phyloP scores from a whole-genome alignment of 2,329 filamentous ascomycete species.

The Pyricularia sp. region DNA sequence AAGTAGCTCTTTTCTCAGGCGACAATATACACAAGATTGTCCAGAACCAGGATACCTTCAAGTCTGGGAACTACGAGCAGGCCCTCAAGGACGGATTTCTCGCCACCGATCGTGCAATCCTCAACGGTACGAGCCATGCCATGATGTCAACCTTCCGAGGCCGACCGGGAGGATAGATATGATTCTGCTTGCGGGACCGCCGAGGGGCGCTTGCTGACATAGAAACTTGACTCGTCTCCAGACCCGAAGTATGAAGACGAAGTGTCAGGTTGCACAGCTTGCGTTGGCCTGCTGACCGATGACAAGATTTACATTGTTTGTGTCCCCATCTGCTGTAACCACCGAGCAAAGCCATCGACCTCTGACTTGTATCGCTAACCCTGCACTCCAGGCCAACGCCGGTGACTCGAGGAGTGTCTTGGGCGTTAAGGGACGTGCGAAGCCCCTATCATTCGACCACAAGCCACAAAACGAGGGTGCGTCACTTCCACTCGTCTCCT shows the following conservation, averaged over 20 bases:
- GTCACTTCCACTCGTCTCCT: conserved; percentile 12
- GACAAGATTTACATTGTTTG: conserved; percentile 93
- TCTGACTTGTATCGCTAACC: background rate
- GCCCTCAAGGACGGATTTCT: conserved; percentile 95
- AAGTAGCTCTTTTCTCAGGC: conserved; percentile 87
- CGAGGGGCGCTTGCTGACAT: background rate
- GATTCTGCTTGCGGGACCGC: background rate
- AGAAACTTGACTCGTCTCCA: conserved; percentile 26
- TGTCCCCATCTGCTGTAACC: conserved; percentile 20
- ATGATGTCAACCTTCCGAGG: background rate
- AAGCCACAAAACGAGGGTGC: conserved; percentile 96
- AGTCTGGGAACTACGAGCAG: conserved; percentile 84
- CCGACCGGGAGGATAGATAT: conserved; percentile 1
- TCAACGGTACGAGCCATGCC: conserved; percentile 61
- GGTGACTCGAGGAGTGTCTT: conserved; percentile 93
- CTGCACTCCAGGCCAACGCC: conserved; percentile 70
- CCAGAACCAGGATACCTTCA: conserved; percentile 89
- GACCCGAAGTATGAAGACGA: conserved; percentile 97
- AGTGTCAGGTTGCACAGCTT: conserved; percentile 94
- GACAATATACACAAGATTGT: conserved; percentile 92
- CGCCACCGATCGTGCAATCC: conserved; percentile 88
- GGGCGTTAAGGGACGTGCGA: conserved; percentile 93
- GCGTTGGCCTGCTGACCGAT: conserved; percentile 78
- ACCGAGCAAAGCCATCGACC: conserved; percentile 2
- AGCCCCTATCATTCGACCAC: conserved; percentile 97